These are phyloP conservation scores for Lenwebbia sp. DNA, from an alignment of 345 rosid genomes.

Conservation along the genomic window DNA sequence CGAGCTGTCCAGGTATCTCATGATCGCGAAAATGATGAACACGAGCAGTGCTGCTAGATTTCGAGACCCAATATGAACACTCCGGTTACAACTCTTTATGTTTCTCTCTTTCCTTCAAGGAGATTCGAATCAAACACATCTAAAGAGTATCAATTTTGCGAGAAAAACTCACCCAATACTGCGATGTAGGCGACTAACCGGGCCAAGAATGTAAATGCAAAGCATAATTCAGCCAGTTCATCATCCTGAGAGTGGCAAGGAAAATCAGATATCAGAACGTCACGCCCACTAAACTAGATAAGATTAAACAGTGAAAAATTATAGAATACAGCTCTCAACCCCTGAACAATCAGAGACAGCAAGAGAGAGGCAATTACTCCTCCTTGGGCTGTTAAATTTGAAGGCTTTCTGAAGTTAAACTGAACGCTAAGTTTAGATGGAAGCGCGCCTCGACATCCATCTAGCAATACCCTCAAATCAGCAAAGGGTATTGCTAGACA, in stretches of 20 bases:
- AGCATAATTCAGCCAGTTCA: slow-evolving; percentile 14
- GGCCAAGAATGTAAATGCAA: slow-evolving; percentile 20
- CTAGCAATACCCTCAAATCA: too few species aligned
- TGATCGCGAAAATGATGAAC: slow-evolving; percentile 6
- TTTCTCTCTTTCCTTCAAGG: not conserved
- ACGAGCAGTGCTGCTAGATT: slow-evolving; percentile 14
- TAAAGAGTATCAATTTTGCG: not conserved
- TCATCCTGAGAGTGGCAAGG: slow-evolving; percentile 14
- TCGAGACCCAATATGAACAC: not conserved
- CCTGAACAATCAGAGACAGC: not conserved
- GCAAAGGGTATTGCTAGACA: too few species aligned
- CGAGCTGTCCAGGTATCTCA: slow-evolving; percentile 20
- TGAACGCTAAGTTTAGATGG: not conserved
- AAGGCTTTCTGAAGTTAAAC: not conserved
- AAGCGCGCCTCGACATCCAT: too few species aligned
- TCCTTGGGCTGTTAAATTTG: slow-evolving; percentile 1
- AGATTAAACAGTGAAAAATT: not conserved
- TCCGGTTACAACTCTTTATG: not conserved
- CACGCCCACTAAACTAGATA: not conserved
- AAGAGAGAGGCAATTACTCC: not conserved
- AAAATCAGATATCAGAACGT: not conserved
- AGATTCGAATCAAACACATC: not conserved
- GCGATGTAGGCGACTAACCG: slow-evolving; percentile 24
- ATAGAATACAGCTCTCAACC: not conserved
- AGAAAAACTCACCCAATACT: slow-evolving; percentile 14